Evolutionary conservation across 75 land plant genomes (phyloP).

Genomic region (Adiantum capillusveneris): DNA sequence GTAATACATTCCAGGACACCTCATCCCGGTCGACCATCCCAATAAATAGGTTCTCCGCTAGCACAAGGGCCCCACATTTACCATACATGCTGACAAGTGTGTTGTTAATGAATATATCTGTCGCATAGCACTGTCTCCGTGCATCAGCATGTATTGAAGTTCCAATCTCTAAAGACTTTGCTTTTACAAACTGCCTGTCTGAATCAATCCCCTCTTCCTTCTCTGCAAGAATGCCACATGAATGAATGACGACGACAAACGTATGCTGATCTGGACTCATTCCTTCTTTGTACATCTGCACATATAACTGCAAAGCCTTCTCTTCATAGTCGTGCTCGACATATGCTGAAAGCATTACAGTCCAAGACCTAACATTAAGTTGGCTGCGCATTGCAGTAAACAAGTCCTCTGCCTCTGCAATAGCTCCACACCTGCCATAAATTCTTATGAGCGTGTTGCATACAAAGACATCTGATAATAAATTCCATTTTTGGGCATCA

Average conservation of each 20-base stretch:
- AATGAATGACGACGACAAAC: background rate
- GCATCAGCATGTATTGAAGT: constrained; percentile 25
- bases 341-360: background rate
- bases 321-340: background rate
- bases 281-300: background rate
- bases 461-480: background rate
- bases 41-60: constrained; percentile 5
- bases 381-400: background rate
- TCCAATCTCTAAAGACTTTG: constrained; percentile 4
- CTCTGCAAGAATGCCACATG: constrained; percentile 1
- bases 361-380: constrained; percentile 2
- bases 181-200: no score
- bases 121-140: constrained; percentile 9
- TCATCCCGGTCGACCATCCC: background rate
- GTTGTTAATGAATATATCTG: constrained; percentile 33
- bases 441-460: constrained; percentile 1
- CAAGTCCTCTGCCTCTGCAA: background rate
- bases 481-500: background rate
- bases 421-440: constrained; percentile 1
- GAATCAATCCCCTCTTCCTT: no score
- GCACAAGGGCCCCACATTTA: constrained; percentile 12
- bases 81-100: constrained; percentile 31
- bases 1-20: constrained; percentile 50
- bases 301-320: background rate
- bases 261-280: background rate